Conservation (phyloP, 2,329 filamentous ascomycete species). For the Alternaria postmessia region DNA sequence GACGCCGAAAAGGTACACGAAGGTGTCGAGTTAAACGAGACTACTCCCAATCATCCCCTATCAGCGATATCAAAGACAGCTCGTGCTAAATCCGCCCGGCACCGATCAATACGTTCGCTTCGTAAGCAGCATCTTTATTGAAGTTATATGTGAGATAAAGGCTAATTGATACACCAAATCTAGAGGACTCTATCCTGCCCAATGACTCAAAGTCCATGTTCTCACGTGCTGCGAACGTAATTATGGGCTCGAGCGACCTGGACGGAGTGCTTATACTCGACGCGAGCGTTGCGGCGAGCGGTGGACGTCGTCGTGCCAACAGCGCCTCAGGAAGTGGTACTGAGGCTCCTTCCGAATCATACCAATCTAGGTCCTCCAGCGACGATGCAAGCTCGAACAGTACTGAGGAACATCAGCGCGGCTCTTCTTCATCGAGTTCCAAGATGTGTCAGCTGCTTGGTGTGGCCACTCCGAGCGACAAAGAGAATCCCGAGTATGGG, state of each 20-base stretch:
- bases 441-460: slow-evolving; percentile 40
- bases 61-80: background rate
- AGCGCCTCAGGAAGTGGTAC: slow-evolving; percentile 9
- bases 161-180: background rate
- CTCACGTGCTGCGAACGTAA: slow-evolving; percentile 43
- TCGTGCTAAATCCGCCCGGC: slow-evolving; percentile 16
- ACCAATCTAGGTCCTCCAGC: slow-evolving; percentile 26
- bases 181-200: slow-evolving; percentile 40
- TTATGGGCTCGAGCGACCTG: slow-evolving; percentile 42
- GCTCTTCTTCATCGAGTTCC: slow-evolving; percentile 7
- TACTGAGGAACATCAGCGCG: background rate
- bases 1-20: background rate
- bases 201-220: slow-evolving; percentile 43
- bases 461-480: slow-evolving; percentile 19
- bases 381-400: slow-evolving; percentile 20
- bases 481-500: slow-evolving; percentile 9
- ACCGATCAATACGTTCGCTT: slow-evolving; percentile 27
- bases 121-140: slow-evolving; percentile 5
- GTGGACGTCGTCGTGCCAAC: slow-evolving; percentile 19
- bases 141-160: too few species aligned
- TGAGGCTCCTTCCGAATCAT: slow-evolving; percentile 16
- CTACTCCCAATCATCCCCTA: background rate
- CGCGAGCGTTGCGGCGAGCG: slow-evolving; percentile 40
- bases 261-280: slow-evolving; percentile 48
- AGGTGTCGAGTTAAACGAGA: background rate